Percentiles rank a stretch among this genome's conserved stretches.
Conservation (phyloP, 1,139 yeast species). For the Saccharomyces hybrid region DNA sequence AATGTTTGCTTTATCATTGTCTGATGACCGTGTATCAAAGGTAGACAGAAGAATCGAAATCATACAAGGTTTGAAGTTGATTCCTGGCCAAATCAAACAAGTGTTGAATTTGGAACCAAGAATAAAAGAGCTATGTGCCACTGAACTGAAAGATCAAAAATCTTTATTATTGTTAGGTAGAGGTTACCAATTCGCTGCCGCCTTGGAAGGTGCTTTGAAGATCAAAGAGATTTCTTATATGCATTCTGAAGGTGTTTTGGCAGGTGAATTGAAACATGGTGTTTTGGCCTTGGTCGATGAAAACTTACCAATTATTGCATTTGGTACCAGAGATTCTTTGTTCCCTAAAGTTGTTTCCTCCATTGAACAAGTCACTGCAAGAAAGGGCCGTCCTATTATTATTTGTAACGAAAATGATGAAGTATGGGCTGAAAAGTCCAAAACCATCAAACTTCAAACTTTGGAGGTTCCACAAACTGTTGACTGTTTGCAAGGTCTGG, state of each 20-base stretch:
- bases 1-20: slow-evolving; percentile 88
- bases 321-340: slow-evolving; percentile 95
- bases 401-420: slow-evolving; percentile 86
- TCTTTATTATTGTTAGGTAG: slow-evolving; percentile 89
- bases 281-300: slow-evolving; percentile 95
- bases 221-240: slow-evolving; percentile 97
- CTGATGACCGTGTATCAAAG: slow-evolving; percentile 83
- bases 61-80: slow-evolving; percentile 73
- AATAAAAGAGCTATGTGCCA: slow-evolving; percentile 70
- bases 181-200: slow-evolving; percentile 96
- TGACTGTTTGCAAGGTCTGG: slow-evolving; percentile 93
- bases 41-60: slow-evolving; percentile 72
- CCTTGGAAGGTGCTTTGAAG: slow-evolving; percentile 95
- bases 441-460: slow-evolving; percentile 40
- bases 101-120: slow-evolving; percentile 66
- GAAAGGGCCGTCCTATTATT: slow-evolving; percentile 94
- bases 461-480: slow-evolving; percentile 92
- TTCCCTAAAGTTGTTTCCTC: slow-evolving; percentile 96
- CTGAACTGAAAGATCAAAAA: slow-evolving; percentile 67
- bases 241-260: slow-evolving; percentile 98
- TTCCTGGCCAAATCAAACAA: slow-evolving; percentile 77
- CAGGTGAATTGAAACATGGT: slow-evolving; percentile 98
- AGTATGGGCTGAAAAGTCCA: slow-evolving; percentile 46
- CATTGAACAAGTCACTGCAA: slow-evolving; percentile 91
- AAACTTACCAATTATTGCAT: slow-evolving; percentile 84